These are phyloP conservation scores for Phytomonas sp. DNA, from an alignment of 208 protist genomes.

Conservation along the genomic window DNA sequence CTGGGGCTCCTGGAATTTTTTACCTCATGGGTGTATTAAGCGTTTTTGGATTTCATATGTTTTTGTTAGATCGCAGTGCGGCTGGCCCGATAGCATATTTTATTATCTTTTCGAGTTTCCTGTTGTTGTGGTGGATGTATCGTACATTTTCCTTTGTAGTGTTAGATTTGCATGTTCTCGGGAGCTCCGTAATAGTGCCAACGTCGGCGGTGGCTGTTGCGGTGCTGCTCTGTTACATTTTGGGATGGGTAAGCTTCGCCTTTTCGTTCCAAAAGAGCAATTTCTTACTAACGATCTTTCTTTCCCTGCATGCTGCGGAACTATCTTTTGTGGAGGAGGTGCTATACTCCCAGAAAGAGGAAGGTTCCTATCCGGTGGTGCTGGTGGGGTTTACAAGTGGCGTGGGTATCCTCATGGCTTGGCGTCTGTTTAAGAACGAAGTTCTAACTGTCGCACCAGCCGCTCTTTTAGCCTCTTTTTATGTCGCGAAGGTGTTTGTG, in stretches of 20 bases:
- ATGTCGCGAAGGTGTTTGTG: constrained; percentile 69
- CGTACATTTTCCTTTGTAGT: constrained; percentile 84
- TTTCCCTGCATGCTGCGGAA: constrained; percentile 67
- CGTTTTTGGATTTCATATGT: constrained; percentile 57
- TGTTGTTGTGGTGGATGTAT: constrained; percentile 87
- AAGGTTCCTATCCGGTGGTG: constrained; percentile 63
- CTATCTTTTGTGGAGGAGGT: constrained; percentile 78
- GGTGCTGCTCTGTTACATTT: constrained; percentile 73
- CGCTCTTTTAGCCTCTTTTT: constrained; percentile 51
- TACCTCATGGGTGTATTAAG: constrained; percentile 42
- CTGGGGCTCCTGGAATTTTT: constrained; percentile 43
- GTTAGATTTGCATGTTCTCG: constrained; percentile 72
- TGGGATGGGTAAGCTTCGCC: constrained; percentile 72
- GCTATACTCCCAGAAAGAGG: constrained; percentile 79
- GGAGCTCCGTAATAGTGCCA: constrained; percentile 51
- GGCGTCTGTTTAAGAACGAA: constrained; percentile 53
- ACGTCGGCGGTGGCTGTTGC: constrained; percentile 49
- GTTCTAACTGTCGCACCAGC: constrained; percentile 35
- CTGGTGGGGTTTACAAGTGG: constrained; percentile 58
- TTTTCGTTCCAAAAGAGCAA: constrained; percentile 58
- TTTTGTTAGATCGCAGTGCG: constrained; percentile 68
- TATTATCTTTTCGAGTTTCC: constrained; percentile 60
- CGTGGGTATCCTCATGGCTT: constrained; percentile 44
- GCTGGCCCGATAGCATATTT: constrained; percentile 62
- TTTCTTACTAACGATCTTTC: constrained; percentile 25